phyloP scores from a whole-genome alignment of 2,329 filamentous ascomycete genomes.

The Aspergillus uvarum region DNA sequence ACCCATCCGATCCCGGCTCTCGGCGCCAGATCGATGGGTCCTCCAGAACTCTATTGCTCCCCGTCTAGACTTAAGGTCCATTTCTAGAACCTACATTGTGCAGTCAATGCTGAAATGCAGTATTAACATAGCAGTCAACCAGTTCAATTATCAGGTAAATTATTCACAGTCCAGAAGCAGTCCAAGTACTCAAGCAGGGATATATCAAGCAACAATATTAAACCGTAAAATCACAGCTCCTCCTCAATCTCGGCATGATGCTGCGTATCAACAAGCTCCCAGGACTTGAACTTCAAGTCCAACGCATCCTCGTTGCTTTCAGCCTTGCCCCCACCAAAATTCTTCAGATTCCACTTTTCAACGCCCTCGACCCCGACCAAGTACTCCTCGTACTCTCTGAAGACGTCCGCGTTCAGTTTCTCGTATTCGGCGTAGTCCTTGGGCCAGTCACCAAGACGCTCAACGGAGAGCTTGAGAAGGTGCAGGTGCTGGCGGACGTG shows the following conservation, averaged over 20 bases:
- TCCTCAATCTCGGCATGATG: conserved; percentile 6
- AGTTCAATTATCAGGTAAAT: background rate
- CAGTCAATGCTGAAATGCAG: no score
- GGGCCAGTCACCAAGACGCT: conserved; percentile 44
- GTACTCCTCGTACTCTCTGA: conserved; percentile 39
- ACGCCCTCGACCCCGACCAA: conserved; percentile 47
- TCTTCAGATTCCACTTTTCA: conserved; percentile 51
- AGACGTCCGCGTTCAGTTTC: conserved; percentile 47
- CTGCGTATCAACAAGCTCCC: conserved; percentile 14
- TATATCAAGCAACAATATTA: background rate
- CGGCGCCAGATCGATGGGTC: background rate
- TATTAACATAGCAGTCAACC: background rate
- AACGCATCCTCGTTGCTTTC: conserved; percentile 38
- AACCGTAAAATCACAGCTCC: conserved; percentile 3
- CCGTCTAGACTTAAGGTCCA: no score
- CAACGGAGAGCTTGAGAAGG: conserved; percentile 41
- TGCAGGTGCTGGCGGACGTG: conserved; percentile 39
- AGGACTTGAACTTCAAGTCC: conserved; percentile 13
- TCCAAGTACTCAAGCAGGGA: background rate
- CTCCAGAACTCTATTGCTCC: background rate
- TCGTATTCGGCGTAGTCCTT: conserved; percentile 53
- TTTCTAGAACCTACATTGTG: no score
- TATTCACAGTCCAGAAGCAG: background rate
- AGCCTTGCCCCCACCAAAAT: conserved; percentile 49
- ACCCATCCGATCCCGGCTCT: background rate